Evolutionary conservation across 495 filamentous ascomycete genomes (phyloP).

Genomic region (Talaromyces stipitatus): DNA sequence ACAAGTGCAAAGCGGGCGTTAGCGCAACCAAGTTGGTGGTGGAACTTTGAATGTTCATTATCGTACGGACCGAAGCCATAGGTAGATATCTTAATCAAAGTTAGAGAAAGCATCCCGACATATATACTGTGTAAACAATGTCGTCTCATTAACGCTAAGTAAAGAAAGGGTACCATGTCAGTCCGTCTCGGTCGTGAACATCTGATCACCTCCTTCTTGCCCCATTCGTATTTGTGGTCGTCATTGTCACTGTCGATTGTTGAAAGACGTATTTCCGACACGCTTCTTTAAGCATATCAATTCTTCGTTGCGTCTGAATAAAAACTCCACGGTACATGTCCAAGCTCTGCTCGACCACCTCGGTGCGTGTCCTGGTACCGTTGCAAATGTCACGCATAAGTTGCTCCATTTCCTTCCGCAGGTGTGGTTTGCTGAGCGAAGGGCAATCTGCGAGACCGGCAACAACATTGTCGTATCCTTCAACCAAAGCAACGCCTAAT

Average conservation of each 20-base stretch:
- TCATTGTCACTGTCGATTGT: slow-evolving; percentile 5
- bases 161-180: neutral
- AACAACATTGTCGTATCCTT: slow-evolving; percentile 83
- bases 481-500: slow-evolving; percentile 81
- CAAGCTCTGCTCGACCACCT: slow-evolving; percentile 72
- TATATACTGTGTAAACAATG: neutral
- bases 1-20: slow-evolving; percentile 25
- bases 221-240: neutral
- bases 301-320: slow-evolving; percentile 62
- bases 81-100: neutral
- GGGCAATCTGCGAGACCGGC: slow-evolving; percentile 62
- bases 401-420: slow-evolving; percentile 94
- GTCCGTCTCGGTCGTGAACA: neutral
- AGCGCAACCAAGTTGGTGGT: slow-evolving; percentile 38
- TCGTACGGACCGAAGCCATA: neutral
- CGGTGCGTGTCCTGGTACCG: slow-evolving; percentile 63
- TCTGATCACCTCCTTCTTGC: neutral
- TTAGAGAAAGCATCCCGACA: neutral
- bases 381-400: slow-evolving; percentile 94
- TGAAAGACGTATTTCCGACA: slow-evolving; percentile 43
- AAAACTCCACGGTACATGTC: slow-evolving; percentile 81
- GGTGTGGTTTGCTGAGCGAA: slow-evolving; percentile 90
- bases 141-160: neutral
- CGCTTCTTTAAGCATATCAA: slow-evolving; percentile 62
- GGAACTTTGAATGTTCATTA: neutral